phyloP scores from a whole-genome alignment of 2,329 filamentous ascomycete genomes.

The Beauveria australis region DNA sequence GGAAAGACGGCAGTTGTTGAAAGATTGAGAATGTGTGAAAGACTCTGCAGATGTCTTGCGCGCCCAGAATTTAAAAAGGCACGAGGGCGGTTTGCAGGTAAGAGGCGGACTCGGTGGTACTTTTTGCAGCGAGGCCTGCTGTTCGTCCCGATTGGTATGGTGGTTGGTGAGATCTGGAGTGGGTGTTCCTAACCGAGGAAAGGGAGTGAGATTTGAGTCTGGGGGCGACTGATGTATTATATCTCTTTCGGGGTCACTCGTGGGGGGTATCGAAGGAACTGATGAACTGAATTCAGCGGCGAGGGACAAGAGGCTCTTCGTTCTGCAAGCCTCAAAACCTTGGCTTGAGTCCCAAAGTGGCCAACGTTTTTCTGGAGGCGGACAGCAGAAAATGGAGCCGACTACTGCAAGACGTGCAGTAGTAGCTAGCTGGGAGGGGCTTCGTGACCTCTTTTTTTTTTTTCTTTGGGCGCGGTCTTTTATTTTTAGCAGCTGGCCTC shows the following conservation, averaged over 20 bases:
- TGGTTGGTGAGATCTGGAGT: not conserved
- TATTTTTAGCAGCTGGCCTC: not conserved
- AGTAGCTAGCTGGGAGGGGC: not conserved
- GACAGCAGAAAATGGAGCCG: not conserved
- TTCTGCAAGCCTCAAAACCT: not conserved
- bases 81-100: not conserved
- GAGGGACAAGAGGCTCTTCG: not conserved
- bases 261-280: not conserved
- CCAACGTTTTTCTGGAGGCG: not conserved
- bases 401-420: not conserved
- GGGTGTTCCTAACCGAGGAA: not conserved
- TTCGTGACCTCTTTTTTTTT: not conserved
- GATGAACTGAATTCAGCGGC: not conserved
- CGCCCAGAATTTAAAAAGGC: not conserved
- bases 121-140: not conserved
- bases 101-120: conserved; percentile 3
- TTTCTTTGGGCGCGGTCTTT: not conserved
- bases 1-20: not conserved
- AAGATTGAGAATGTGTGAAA: not conserved
- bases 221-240: not conserved
- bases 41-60: not conserved
- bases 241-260: no score
- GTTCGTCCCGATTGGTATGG: not conserved
- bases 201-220: not conserved
- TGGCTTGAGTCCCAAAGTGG: not conserved